Percentiles rank a stretch among this genome's conserved stretches.
phyloP scores from a whole-genome alignment of 257 asterid species.

The Fraxinus pennsylvanica region DNA sequence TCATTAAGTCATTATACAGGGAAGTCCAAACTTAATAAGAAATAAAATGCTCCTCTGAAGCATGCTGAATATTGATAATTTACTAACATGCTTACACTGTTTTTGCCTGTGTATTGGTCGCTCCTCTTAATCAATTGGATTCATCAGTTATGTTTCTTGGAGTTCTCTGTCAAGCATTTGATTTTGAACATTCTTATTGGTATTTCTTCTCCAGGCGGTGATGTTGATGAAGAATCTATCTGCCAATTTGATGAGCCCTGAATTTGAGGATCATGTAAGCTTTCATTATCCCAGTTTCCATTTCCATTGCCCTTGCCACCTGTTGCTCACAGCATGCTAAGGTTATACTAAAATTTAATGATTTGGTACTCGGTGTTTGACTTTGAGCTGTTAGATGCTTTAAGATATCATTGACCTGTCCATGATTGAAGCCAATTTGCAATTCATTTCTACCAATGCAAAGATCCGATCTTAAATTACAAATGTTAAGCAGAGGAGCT shows the following conservation, averaged over 20 bases:
- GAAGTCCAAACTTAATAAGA: background rate
- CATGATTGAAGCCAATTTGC: background rate
- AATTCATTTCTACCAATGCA: background rate
- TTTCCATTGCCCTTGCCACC: background rate
- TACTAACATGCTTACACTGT: background rate
- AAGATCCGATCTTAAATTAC: background rate
- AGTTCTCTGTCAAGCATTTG: background rate
- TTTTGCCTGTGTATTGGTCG: background rate
- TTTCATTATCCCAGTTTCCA: background rate
- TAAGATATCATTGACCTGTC: background rate
- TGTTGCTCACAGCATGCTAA: background rate
- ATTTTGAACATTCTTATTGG: constrained; percentile 4
- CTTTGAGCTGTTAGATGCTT: background rate
- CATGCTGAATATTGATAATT: background rate
- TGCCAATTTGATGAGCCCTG: constrained; percentile 69
- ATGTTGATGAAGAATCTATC: constrained; percentile 85
- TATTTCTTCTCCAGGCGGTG: constrained; percentile 48
- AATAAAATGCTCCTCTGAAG: background rate
- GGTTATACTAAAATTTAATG: background rate
- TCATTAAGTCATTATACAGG: background rate
- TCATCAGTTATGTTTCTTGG: background rate
- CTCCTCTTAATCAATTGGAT: background rate
- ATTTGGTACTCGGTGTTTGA: background rate
- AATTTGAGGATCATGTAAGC: constrained; percentile 83
- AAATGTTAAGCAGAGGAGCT: background rate